These are phyloP conservation scores for Malus fusca DNA, from an alignment of 306 rosid genomes.

Conservation along the genomic window DNA sequence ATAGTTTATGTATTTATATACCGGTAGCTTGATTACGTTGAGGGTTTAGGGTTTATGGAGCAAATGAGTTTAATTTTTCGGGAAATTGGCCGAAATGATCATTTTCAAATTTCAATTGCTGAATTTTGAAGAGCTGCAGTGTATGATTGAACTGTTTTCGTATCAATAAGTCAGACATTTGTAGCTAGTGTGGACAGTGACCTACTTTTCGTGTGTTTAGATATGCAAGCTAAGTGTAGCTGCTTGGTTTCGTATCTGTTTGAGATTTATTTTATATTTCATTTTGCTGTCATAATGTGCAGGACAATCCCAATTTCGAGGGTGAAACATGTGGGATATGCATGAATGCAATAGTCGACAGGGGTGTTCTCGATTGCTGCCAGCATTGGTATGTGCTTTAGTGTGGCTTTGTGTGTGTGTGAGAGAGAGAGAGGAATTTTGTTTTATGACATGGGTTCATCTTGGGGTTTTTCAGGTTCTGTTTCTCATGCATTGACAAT, in stretches of 20 bases:
- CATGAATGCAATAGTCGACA: slow-evolving; percentile 78
- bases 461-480: slow-evolving; percentile 59
- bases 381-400: slow-evolving; percentile 69
- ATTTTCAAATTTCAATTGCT: too few relatives aligned
- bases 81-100: too few relatives aligned
- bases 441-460: neutral
- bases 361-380: slow-evolving; percentile 97
- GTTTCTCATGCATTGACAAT: slow-evolving; percentile 92
- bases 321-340: slow-evolving; percentile 91
- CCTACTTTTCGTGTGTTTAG: neutral
- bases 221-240: neutral
- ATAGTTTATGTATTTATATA: neutral
- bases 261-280: neutral
- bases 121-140: neutral
- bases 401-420: neutral
- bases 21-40: neutral
- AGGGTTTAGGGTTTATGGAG: neutral
- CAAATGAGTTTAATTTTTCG: neutral
- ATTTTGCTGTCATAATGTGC: slow-evolving; percentile 1
- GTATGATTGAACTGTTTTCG: neutral
- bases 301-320: slow-evolving; percentile 54
- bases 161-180: neutral
- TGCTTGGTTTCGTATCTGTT: slow-evolving; percentile 6
- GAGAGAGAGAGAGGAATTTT: neutral
- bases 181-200: neutral